Percentiles rank a stretch among this genome's conserved stretches.
Conservation (phyloP, 257 asterid genomes). For the Scutellaria minor region DNA sequence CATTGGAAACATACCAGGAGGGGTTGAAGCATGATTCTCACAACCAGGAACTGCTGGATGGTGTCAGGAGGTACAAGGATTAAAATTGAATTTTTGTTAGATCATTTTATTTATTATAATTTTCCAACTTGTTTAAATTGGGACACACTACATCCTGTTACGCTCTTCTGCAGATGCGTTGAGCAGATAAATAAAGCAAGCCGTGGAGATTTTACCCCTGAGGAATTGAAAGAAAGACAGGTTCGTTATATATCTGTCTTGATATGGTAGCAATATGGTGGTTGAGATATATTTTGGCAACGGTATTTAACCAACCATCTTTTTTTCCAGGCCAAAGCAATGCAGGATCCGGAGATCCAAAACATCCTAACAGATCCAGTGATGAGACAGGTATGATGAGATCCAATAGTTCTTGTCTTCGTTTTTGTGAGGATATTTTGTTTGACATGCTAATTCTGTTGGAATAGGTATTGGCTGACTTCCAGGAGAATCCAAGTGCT, state of each 20-base stretch:
- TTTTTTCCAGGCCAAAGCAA: conserved; percentile 68
- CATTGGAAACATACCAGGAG: conserved; percentile 85
- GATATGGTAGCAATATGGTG: too few species aligned
- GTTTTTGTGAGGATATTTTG: background rate
- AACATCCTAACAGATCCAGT: conserved; percentile 93
- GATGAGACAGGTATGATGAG: conserved; percentile 82
- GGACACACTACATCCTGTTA: too few species aligned
- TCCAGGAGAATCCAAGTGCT: conserved; percentile 85
- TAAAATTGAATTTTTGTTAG: too few species aligned
- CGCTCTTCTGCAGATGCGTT: conserved; percentile 62
- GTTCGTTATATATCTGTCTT: conserved; percentile 39
- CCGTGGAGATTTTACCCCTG: conserved; percentile 92
- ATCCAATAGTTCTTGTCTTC: too few species aligned
- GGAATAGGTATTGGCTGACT: conserved; percentile 63
- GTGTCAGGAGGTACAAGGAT: conserved; percentile 67
- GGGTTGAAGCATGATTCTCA: conserved; percentile 84
- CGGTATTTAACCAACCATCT: background rate
- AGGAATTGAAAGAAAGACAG: conserved; percentile 98
- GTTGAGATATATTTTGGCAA: background rate
- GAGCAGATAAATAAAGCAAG: conserved; percentile 84
- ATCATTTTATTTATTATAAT: too few species aligned
- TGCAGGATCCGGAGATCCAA: conserved; percentile 97
- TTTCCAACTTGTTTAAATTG: too few species aligned
- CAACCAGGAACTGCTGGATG: conserved; percentile 82
- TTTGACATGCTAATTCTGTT: background rate